These are phyloP conservation scores for Elymus sibiricus DNA, from an alignment of 176 grass and related monocot genomes.

Conservation along the genomic window DNA sequence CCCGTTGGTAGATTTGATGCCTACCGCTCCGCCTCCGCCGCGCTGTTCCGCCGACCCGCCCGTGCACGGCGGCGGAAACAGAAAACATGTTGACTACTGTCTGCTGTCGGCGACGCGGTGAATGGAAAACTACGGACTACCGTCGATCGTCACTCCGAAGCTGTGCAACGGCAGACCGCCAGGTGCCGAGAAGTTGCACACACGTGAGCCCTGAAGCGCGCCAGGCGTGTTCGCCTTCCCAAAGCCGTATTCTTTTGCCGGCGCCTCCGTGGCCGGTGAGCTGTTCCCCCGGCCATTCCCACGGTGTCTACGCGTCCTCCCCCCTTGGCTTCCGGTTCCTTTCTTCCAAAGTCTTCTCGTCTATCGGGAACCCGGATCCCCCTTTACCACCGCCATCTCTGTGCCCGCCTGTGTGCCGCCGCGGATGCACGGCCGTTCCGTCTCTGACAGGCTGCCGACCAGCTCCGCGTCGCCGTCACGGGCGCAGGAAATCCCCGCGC, in stretches of 20 bases:
- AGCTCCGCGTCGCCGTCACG: not conserved
- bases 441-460: not conserved
- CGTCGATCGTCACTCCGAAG: not conserved
- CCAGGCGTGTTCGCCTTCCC: not conserved
- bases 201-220: not conserved
- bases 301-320: constrained; percentile 40
- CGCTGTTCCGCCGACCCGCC: too few relatives aligned
- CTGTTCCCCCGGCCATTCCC: constrained; percentile 9
- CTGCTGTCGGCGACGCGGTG: not conserved
- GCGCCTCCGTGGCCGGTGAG: constrained; percentile 35
- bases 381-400: constrained; percentile 1
- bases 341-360: constrained; percentile 30
- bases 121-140: not conserved
- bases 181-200: not conserved
- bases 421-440: not conserved
- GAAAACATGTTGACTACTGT: not conserved
- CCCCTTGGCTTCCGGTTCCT: constrained; percentile 22
- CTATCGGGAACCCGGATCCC: constrained; percentile 5
- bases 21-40: too few relatives aligned
- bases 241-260: not conserved
- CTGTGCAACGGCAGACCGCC: not conserved
- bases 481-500: constrained; percentile 19
- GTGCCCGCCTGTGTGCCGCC: not conserved
- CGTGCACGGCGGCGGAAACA: not conserved
- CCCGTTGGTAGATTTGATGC: too few relatives aligned